Conservation (phyloP, 352 stramenopile species). For the Pythium utonaiense region DNA sequence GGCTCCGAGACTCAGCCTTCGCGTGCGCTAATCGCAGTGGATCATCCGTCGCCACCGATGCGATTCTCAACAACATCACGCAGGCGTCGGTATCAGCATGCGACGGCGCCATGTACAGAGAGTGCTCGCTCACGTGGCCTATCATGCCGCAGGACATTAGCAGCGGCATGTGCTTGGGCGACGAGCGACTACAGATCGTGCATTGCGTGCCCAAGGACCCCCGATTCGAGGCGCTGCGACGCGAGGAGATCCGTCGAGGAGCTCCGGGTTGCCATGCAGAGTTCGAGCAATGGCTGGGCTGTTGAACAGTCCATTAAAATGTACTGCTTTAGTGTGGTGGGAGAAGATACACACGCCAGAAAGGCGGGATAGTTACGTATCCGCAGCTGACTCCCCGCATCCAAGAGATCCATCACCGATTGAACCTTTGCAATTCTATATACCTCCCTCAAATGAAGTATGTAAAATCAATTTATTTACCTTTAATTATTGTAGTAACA, state of each 20-base stretch:
- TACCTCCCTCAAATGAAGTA: too few relatives aligned
- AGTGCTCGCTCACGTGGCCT: conserved; percentile 17
- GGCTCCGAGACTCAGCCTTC: conserved; percentile 7
- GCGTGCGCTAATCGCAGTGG: neutral
- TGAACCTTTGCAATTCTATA: too few relatives aligned
- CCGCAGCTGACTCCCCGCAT: too few relatives aligned
- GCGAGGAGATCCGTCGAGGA: conserved; percentile 2
- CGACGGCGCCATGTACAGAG: conserved; percentile 11
- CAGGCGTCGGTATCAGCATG: conserved; percentile 7
- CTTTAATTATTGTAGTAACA: neutral
- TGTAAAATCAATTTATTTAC: neutral
- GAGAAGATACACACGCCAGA: too few relatives aligned
- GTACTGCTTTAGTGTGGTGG: conserved; percentile 2
- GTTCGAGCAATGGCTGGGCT: conserved; percentile 13
- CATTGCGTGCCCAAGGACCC: conserved; percentile 16
- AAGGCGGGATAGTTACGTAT: too few relatives aligned
- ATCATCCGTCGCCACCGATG: neutral
- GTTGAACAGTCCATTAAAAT: neutral
- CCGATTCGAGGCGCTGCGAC: conserved; percentile 6
- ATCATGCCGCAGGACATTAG: neutral
- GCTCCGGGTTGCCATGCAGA: neutral
- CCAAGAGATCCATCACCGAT: too few relatives aligned
- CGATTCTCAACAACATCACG: conserved; percentile 3
- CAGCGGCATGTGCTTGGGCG: conserved; percentile 15
- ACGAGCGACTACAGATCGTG: conserved; percentile 8